Evolutionary conservation across 192 early-diverging fungal genomes (phyloP).

Genomic region (Geosiphon pyriformis): DNA sequence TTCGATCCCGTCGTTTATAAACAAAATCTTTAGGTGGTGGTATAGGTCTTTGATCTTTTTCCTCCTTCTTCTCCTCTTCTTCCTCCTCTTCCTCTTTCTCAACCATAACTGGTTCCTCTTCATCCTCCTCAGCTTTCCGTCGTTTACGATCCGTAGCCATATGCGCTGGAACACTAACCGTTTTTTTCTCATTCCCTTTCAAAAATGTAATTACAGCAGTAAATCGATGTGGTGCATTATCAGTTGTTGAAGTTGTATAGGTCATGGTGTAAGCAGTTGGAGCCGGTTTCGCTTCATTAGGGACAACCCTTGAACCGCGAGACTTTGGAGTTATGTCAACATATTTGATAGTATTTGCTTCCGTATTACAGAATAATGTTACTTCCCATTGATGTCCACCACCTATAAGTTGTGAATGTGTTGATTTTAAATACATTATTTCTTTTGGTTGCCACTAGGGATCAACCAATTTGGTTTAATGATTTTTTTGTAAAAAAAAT

Average conservation of each 20-base stretch:
- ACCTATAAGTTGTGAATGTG: conserved; percentile 5
- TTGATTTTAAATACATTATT: conserved; percentile 25
- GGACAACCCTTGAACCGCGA: conserved; percentile 6
- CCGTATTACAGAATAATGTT: conserved; percentile 18
- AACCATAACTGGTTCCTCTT: background rate
- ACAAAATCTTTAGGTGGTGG: too few species aligned
- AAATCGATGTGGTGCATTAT: conserved; percentile 10
- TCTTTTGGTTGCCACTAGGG: background rate
- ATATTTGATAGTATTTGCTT: conserved; percentile 14
- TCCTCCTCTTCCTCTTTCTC: conserved; percentile 5
- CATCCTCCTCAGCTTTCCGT: conserved; percentile 9
- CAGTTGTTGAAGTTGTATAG: conserved; percentile 11
- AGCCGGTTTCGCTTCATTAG: conserved; percentile 21
- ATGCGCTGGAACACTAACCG: conserved; percentile 18
- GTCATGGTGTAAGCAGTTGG: conserved; percentile 21
- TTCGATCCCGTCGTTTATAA: too few species aligned
- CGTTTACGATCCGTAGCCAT: conserved; percentile 23
- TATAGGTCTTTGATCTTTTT: too few species aligned
- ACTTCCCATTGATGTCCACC: conserved; percentile 24
- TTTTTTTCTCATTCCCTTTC: background rate
- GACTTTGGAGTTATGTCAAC: conserved; percentile 18
- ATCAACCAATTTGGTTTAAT: too few species aligned
- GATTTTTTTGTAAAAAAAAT: too few species aligned
- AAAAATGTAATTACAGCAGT: conserved; percentile 10
- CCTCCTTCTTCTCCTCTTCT: too few species aligned